Evolutionary conservation across 345 rosid species (phyloP).

Genomic region (Tarenaya hassleriana): DNA sequence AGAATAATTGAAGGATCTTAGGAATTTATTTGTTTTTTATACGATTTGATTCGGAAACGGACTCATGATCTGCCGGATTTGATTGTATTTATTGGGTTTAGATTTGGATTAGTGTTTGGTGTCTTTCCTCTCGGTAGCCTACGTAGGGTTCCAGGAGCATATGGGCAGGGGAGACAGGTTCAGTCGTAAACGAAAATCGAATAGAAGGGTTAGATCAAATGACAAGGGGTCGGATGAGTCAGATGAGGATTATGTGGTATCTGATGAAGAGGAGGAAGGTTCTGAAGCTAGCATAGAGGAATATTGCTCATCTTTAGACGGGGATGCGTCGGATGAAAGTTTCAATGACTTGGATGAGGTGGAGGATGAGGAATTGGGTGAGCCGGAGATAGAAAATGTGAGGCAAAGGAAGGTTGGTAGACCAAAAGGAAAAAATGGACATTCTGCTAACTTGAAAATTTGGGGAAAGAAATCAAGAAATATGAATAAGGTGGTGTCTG

Average conservation of each 20-base stretch:
- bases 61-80: constrained; percentile 22
- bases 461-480: constrained; percentile 21
- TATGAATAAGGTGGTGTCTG: constrained; percentile 18
- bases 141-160: constrained; percentile 28
- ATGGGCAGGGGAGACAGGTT: constrained; percentile 81
- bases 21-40: constrained; percentile 25
- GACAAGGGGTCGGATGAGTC: constrained; percentile 79
- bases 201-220: constrained; percentile 42
- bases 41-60: constrained; percentile 15
- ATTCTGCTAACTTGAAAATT: constrained; percentile 26
- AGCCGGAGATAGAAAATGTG: constrained; percentile 25
- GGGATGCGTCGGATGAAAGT: constrained; percentile 47
- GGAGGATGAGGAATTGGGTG: constrained; percentile 37
- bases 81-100: constrained; percentile 21
- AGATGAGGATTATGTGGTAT: constrained; percentile 93
- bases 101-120: constrained; percentile 28
- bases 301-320: constrained; percentile 46
- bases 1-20: constrained; percentile 16
- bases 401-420: constrained; percentile 37
- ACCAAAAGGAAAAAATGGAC: constrained; percentile 33
- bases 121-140: constrained; percentile 16
- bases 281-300: constrained; percentile 62
- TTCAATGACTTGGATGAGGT: constrained; percentile 27
- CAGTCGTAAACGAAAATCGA: constrained; percentile 40
- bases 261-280: constrained; percentile 54